These are phyloP conservation scores for Sextonia rubra DNA, from an alignment of 164 flowering plant genomes.

Conservation along the genomic window DNA sequence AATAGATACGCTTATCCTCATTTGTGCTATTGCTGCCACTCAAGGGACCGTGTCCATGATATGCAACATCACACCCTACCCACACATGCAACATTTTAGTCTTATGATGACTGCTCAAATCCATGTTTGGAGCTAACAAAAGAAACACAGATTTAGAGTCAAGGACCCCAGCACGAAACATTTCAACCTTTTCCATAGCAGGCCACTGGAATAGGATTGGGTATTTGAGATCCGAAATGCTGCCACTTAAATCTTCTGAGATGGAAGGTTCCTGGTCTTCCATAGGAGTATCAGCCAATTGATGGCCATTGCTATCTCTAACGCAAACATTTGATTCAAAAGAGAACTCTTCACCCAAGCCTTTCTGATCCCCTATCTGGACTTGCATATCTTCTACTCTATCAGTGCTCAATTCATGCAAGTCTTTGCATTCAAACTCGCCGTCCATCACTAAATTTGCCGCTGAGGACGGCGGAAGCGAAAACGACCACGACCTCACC, in stretches of 20 bases:
- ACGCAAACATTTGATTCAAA: not conserved
- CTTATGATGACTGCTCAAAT: slow-evolving; percentile 11
- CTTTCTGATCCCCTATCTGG: slow-evolving; percentile 17
- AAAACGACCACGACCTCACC: slow-evolving; percentile 51
- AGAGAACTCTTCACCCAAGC: slow-evolving; percentile 4
- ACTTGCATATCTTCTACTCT: slow-evolving; percentile 12
- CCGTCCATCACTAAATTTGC: slow-evolving; percentile 19
- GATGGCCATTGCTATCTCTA: not conserved
- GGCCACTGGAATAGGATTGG: slow-evolving; percentile 37
- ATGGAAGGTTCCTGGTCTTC: not conserved
- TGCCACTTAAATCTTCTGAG: slow-evolving; percentile 7
- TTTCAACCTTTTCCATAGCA: slow-evolving; percentile 31
- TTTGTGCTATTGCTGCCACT: slow-evolving; percentile 3
- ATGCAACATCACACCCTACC: slow-evolving; percentile 29
- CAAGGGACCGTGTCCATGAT: slow-evolving; percentile 16
- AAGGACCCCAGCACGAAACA: slow-evolving; percentile 20
- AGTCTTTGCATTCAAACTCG: slow-evolving; percentile 18
- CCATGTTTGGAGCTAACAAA: slow-evolving; percentile 22
- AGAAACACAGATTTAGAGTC: slow-evolving; percentile 44
- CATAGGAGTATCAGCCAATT: not conserved
- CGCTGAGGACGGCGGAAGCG: slow-evolving; percentile 32
- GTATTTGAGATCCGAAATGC: slow-evolving; percentile 10
- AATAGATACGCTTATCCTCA: slow-evolving; percentile 17
- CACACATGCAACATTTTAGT: slow-evolving; percentile 30
- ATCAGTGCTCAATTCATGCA: slow-evolving; percentile 14